Conservation (phyloP, 129 eudicot genomes). For the Escallonia herrerae region DNA sequence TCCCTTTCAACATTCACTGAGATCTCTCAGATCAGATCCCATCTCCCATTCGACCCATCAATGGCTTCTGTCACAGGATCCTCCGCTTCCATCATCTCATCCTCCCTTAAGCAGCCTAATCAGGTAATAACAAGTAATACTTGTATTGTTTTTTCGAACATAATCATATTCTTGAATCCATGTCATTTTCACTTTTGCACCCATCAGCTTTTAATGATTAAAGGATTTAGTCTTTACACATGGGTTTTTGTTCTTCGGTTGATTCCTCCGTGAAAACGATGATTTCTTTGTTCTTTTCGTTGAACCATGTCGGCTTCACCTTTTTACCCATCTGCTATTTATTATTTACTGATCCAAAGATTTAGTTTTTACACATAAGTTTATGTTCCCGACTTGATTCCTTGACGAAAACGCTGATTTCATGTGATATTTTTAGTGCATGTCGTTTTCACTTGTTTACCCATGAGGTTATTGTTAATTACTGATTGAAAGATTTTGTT, state of each 20-base stretch:
- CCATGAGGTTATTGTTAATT: no score
- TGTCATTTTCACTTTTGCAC: not conserved
- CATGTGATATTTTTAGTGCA: no score
- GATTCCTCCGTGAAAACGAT: not conserved
- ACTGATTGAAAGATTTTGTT: no score
- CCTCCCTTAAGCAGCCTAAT: conserved; percentile 38
- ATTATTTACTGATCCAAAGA: no score
- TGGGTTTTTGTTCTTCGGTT: not conserved
- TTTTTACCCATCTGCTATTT: no score
- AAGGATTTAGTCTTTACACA: not conserved
- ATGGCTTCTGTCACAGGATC: conserved; percentile 71
- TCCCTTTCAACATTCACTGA: conserved; percentile 3
- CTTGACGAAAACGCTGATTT: no score
- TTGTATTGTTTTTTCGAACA: not conserved
- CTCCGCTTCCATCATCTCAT: conserved; percentile 29
- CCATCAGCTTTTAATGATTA: not conserved
- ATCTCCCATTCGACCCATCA: conserved; percentile 19
- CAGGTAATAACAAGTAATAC: conserved; percentile 28
- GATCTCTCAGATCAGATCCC: conserved; percentile 18
- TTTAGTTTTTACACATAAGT: no score
- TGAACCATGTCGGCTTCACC: no score
- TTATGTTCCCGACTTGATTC: no score
- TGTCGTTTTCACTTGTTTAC: no score
- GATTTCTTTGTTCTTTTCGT: no score
- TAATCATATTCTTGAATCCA: not conserved